A percentile compares a stretch with the other conserved stretches of the same genome.
phyloP scores from a whole-genome alignment of 169 alveolate genomes.

The Cryptosporidium ryanae region DNA sequence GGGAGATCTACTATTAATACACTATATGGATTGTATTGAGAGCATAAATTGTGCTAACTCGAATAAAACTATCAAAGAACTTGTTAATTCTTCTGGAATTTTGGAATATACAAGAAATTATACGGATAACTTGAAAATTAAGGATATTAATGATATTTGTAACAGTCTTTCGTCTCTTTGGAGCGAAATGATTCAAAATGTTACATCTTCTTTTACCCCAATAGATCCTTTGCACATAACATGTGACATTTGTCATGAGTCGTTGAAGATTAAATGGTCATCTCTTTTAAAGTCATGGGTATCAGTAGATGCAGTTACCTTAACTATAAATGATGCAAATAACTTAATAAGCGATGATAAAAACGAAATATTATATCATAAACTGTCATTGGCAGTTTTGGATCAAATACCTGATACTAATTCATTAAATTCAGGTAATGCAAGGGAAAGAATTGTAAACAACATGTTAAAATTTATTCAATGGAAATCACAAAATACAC shows the following conservation, averaged over 20 bases:
- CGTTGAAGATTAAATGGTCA: slow-evolving; percentile 46
- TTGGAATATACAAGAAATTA: not conserved
- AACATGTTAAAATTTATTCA: slow-evolving; percentile 47
- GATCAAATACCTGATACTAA: not conserved
- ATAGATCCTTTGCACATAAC: slow-evolving; percentile 54
- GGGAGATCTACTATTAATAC: slow-evolving; percentile 2
- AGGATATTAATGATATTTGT: slow-evolving; percentile 25
- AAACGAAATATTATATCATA: not conserved
- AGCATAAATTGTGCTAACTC: not conserved
- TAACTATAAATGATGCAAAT: not conserved
- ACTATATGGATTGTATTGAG: slow-evolving; percentile 29
- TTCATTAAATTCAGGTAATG: not conserved
- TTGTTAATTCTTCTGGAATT: not conserved
- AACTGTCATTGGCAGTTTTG: slow-evolving; percentile 10
- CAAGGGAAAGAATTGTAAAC: slow-evolving; percentile 16
- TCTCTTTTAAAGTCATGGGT: slow-evolving; percentile 59
- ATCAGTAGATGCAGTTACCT: slow-evolving; percentile 40
- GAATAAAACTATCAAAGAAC: slow-evolving; percentile 3
- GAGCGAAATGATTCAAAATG: slow-evolving; percentile 71
- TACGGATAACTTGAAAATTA: not conserved
- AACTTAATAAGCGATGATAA: not conserved
- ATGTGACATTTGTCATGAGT: slow-evolving; percentile 63
- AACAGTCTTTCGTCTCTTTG: slow-evolving; percentile 36
- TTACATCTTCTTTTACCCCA: slow-evolving; percentile 36
- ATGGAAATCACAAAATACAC: slow-evolving; percentile 34